phyloP scores from a whole-genome alignment of 2,329 filamentous ascomycete genomes.

The Alternaria longipes region DNA sequence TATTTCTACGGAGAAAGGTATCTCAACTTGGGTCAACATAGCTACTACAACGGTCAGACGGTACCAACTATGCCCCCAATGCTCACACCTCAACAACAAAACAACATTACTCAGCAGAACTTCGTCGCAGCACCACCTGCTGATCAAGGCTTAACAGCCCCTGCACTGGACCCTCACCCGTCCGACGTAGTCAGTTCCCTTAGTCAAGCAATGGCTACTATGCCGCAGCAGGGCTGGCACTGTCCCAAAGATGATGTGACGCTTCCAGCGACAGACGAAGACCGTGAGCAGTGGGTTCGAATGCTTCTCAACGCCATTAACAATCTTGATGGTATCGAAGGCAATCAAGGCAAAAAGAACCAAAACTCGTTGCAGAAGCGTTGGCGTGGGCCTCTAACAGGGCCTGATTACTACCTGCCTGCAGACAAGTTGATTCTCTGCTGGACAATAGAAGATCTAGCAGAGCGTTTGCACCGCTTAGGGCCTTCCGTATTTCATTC shows the following conservation, averaged over 20 bases:
- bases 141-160: neutral
- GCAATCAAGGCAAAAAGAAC: neutral
- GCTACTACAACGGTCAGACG: neutral
- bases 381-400: slow-evolving; percentile 1
- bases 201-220: neutral
- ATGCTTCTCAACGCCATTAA: slow-evolving; percentile 13
- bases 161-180: neutral
- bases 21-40: neutral
- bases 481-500: neutral
- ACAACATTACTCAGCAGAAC: neutral
- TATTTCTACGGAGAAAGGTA: neutral
- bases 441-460: slow-evolving; percentile 8
- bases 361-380: neutral
- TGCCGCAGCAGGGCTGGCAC: slow-evolving; percentile 5
- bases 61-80: neutral
- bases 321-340: slow-evolving; percentile 1
- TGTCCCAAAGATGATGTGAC: slow-evolving; percentile 8
- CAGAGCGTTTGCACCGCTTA: slow-evolving; percentile 1
- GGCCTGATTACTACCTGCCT: neutral
- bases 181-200: neutral
- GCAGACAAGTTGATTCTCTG: slow-evolving; percentile 2
- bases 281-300: slow-evolving; percentile 6
- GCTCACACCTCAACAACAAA: neutral
- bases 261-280: neutral
- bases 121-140: neutral